Percentiles rank a stretch among this genome's conserved stretches.
These are phyloP conservation scores for Collybia nuda DNA, from an alignment of 768 basidiomycete genomes.

Conservation along the genomic window DNA sequence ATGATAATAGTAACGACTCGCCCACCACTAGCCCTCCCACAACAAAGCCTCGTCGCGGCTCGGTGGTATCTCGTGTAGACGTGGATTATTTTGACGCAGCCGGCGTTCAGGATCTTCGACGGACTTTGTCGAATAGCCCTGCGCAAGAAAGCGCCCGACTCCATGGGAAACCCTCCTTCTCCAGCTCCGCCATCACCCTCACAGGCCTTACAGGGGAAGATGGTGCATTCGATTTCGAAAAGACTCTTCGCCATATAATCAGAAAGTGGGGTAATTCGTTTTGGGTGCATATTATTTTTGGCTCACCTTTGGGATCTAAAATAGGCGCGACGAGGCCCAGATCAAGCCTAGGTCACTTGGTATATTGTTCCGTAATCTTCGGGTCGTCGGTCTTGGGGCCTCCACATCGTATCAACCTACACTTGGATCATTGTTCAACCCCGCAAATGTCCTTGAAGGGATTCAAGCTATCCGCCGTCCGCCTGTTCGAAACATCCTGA, in stretches of 20 bases:
- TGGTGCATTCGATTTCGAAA: constrained; percentile 27
- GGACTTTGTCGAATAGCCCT: constrained; percentile 16
- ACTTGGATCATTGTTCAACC: constrained; percentile 52
- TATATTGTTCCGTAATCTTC: constrained; percentile 49
- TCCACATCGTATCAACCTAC: constrained; percentile 46
- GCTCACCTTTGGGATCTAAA: background rate
- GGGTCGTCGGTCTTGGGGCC: constrained; percentile 49
- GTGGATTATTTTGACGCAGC: constrained; percentile 46
- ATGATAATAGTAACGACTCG: background rate
- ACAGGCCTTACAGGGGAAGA: constrained; percentile 21
- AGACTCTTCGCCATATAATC: constrained; percentile 22
- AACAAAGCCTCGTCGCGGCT: background rate
- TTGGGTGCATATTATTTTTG: background rate
- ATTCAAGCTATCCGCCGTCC: constrained; percentile 54
- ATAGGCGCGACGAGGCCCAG: constrained; percentile 17
- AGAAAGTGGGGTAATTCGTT: constrained; percentile 18
- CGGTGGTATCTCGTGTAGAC: constrained; percentile 27
- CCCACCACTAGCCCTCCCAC: background rate
- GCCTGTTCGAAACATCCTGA: constrained; percentile 60
- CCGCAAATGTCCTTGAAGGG: constrained; percentile 31
- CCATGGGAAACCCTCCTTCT: constrained; percentile 2
- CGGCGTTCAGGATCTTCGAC: constrained; percentile 32
- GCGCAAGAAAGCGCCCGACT: constrained; percentile 1
- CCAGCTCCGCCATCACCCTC: constrained; percentile 13
- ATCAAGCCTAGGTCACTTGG: constrained; percentile 39